Percentiles rank a stretch among this genome's conserved stretches.
These are phyloP conservation scores for Alternaria novae-zelandiae DNA, from an alignment of 2,329 filamentous ascomycete species.

Conservation along the genomic window DNA sequence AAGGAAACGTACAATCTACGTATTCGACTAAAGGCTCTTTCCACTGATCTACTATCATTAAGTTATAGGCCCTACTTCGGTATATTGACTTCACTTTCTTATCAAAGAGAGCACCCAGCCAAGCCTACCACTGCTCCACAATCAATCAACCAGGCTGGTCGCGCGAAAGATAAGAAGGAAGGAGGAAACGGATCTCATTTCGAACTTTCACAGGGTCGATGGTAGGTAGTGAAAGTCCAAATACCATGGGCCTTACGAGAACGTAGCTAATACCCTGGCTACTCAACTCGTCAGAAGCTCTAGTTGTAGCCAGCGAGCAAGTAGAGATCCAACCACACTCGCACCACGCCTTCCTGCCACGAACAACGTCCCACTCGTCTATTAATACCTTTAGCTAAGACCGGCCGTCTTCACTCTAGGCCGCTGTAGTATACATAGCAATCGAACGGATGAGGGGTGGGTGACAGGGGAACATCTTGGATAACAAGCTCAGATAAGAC, in stretches of 20 bases:
- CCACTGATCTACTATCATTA: not conserved
- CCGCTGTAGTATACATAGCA: not conserved
- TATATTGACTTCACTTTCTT: not conserved
- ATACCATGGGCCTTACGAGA: not conserved
- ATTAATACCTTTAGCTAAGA: not conserved
- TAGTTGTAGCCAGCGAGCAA: not conserved
- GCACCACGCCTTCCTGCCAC: not conserved
- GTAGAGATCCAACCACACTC: not conserved
- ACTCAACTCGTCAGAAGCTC: not conserved
- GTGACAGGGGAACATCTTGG: not conserved
- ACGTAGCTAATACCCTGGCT: not conserved
- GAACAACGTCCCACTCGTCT: not conserved
- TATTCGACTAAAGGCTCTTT: not conserved
- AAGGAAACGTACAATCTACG: not conserved
- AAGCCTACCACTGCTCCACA: not conserved
- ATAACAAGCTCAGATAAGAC: not conserved
- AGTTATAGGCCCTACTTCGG: not conserved
- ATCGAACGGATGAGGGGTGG: not conserved
- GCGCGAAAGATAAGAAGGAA: not conserved
- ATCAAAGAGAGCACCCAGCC: not conserved
- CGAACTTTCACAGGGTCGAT: not conserved
- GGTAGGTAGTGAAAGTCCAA: not conserved
- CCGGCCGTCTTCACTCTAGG: not conserved
- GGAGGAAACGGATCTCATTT: not conserved
- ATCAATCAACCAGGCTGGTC: not conserved